Base-by-base conservation (phyloP, 2,329 filamentous ascomycete genomes). In the Cladosporium oxysporum region DNA sequence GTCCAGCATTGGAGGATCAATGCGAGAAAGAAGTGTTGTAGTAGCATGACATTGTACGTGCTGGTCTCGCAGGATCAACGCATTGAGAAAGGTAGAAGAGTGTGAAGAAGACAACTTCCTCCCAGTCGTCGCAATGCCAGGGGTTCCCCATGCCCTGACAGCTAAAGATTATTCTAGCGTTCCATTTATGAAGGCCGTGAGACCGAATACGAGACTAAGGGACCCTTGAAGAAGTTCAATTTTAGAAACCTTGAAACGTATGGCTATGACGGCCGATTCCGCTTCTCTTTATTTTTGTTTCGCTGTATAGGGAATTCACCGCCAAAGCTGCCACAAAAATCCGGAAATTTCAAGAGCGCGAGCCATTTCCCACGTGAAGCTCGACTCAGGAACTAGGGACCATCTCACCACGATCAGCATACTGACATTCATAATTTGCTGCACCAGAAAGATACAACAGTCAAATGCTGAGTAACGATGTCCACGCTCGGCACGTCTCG, bases 171-270 rank as follows among this genome's bases (percentile, higher is more conserved):
- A 23, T 55, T 55, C 29, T 55, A 55, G 52, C 52, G 29, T 55
- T n/a, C 52, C 52, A 31, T 31, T 33, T 33, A 26, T 16, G n/a
- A 47, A 11, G 8, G 41, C 41, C 41, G n/a, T 12, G 18, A 21
- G 41, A 47, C 52, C 52, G 29, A 33, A 55, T 55, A 55, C 52
- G 52, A 55, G 26, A 21, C 52, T 8, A 47, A 47, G n/a, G n/a
- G 41, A 21, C 41, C 41, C 41, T 47, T 21, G n/a, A 47, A 23
- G 37, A 7, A 18, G 10, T 47, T 47, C 41, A 47, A 21, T 8
- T 21, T 47, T 47, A 47, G 41, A 47, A 47, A 47, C n/a, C 3
- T 35, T 5, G 33, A 35, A 35, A 35, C 33, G 2, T 12, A 5
- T 3, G 41, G 21, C n/a, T 12, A 5, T 3, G 41, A 47, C n/a